Evolutionary conservation across 345 rosid genomes (phyloP).

Genomic region (Camelina hispida): DNA sequence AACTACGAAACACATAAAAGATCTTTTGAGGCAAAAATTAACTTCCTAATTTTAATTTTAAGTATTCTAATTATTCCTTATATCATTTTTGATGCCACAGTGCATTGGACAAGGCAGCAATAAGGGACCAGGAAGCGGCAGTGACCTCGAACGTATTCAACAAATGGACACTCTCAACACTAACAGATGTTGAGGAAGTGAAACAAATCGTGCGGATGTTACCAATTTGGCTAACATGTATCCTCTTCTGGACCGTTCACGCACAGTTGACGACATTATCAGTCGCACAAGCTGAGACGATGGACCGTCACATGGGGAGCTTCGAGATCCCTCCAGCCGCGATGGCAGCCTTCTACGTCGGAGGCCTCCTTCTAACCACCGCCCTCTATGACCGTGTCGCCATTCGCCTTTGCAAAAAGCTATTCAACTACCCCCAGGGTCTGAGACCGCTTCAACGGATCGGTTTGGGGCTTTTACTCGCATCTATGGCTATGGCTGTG

Average conservation of each 20-base stretch:
- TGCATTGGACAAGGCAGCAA: conserved; percentile 86
- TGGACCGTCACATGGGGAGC: conserved; percentile 89
- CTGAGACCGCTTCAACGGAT: conserved; percentile 84
- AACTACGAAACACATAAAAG: background rate
- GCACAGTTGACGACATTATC: conserved; percentile 96
- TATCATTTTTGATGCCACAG: conserved; percentile 49
- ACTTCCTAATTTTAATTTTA: too few relatives aligned
- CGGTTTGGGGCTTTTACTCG: conserved; percentile 67
- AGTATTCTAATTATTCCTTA: conserved; percentile 1
- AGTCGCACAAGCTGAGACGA: conserved; percentile 86
- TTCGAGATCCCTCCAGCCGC: conserved; percentile 84
- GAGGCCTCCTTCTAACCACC: conserved; percentile 81
- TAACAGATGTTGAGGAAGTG: conserved; percentile 95
- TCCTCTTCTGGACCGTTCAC: conserved; percentile 94
- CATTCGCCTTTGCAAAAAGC: conserved; percentile 57
- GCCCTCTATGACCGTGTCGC: conserved; percentile 76
- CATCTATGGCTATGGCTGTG: conserved; percentile 64
- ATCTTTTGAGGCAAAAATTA: background rate
- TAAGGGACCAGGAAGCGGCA: conserved; percentile 51
- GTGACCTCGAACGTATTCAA: conserved; percentile 37
- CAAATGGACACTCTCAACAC: conserved; percentile 82
- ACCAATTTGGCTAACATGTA: conserved; percentile 91
- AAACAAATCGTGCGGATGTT: conserved; percentile 84
- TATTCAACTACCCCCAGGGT: conserved; percentile 71
- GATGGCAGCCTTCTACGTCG: conserved; percentile 77